Percentiles rank a stretch among this genome's conserved stretches.
Evolutionary conservation across 352 stramenopile genomes (phyloP).

Genomic region (Globisporangium polare): DNA sequence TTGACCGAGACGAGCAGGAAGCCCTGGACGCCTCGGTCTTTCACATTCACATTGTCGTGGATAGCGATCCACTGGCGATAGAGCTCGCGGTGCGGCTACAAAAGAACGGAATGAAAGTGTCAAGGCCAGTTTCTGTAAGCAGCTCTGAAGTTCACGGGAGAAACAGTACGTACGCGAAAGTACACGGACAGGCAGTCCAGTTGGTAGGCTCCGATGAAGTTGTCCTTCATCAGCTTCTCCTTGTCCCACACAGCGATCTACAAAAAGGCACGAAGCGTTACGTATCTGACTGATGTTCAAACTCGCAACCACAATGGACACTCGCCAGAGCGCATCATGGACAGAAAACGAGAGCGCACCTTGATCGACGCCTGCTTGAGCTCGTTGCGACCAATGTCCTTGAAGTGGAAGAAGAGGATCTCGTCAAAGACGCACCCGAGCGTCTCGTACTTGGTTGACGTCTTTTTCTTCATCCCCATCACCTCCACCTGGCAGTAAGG

Average conservation of each 20-base stretch:
- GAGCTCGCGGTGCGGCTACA: constrained; percentile 78
- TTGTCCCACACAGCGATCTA: constrained; percentile 76
- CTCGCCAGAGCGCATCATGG: neutral
- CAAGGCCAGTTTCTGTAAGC: neutral
- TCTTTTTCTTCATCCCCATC: constrained; percentile 66
- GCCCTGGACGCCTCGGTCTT: constrained; percentile 82
- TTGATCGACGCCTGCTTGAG: constrained; percentile 67
- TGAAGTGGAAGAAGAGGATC: constrained; percentile 87
- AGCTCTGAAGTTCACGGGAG: neutral
- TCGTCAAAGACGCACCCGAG: constrained; percentile 90
- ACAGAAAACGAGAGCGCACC: constrained; percentile 19
- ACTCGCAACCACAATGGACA: no score
- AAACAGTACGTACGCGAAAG: constrained; percentile 34
- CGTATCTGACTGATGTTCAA: no score
- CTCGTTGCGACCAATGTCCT: constrained; percentile 73
- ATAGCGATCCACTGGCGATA: constrained; percentile 90
- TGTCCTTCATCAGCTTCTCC: constrained; percentile 62
- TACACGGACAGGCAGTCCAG: constrained; percentile 79
- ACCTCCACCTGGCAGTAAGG: constrained; percentile 85
- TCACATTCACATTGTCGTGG: constrained; percentile 81
- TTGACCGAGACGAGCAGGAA: constrained; percentile 69
- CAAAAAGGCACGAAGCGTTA: no score
- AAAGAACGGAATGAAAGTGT: neutral
- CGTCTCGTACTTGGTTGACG: constrained; percentile 74
- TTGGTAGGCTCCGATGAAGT: constrained; percentile 84